Evolutionary conservation across 1,284 basidiomycete genomes (phyloP).

Genomic region (Malassezia dermatis): DNA sequence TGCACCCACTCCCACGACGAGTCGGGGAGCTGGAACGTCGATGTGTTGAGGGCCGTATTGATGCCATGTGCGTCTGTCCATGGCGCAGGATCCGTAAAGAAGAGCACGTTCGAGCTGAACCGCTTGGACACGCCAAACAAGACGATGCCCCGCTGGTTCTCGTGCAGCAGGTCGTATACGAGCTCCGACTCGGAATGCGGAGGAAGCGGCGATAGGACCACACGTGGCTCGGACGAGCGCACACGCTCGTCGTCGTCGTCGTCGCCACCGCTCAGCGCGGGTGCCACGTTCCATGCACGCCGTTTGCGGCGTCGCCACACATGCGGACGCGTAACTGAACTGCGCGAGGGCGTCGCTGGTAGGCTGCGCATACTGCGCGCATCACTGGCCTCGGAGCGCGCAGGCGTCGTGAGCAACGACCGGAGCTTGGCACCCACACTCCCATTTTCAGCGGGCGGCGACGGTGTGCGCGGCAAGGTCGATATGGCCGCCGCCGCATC

Average conservation of each 20-base stretch:
- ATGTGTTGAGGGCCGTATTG: conserved; percentile 38
- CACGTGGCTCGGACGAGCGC: conserved; percentile 4
- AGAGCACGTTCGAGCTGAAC: conserved; percentile 38
- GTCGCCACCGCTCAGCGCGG: conserved; percentile 11
- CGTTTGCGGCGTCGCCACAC: conserved; percentile 9
- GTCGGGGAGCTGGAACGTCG: conserved; percentile 44
- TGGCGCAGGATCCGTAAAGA: conserved; percentile 40
- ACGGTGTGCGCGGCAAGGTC: neutral
- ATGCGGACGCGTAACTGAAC: neutral
- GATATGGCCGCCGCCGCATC: neutral
- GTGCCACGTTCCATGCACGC: conserved; percentile 10
- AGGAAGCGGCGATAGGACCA: neutral
- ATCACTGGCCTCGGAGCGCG: neutral
- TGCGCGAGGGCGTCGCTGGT: neutral
- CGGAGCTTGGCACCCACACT: neutral
- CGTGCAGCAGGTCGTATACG: conserved; percentile 42
- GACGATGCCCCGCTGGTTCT: conserved; percentile 42
- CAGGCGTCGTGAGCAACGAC: neutral
- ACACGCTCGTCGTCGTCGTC: conserved; percentile 14
- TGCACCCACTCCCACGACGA: conserved; percentile 47
- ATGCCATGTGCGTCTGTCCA: conserved; percentile 32
- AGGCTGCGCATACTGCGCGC: neutral
- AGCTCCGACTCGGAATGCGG: conserved; percentile 3
- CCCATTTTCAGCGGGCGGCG: neutral
- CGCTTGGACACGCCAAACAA: conserved; percentile 41